A percentile compares a stretch with the other conserved stretches of the same genome.
These are phyloP conservation scores for Calonectria hongkongensis DNA, from an alignment of 2,329 filamentous ascomycete genomes.

Conservation along the genomic window DNA sequence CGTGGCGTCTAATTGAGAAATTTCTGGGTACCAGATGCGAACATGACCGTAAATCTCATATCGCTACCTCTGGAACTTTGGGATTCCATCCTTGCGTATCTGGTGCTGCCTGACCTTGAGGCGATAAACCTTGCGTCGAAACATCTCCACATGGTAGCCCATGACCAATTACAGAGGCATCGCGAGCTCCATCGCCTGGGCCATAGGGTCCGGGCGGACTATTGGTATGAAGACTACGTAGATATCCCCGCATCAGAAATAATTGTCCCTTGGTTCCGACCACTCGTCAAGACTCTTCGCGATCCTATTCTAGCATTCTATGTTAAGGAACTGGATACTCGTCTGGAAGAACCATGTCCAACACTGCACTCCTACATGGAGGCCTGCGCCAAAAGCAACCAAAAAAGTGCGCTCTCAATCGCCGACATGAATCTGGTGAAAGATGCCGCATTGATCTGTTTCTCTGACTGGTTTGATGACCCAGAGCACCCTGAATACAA, in stretches of 20 bases:
- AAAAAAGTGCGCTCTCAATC: background rate
- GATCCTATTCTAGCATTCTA: background rate
- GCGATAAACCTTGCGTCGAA: background rate
- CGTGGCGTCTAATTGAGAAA: too few relatives aligned
- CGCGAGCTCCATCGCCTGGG: background rate
- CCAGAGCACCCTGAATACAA: background rate
- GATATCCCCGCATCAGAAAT: background rate
- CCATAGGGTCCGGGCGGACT: background rate
- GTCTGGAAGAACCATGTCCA: background rate
- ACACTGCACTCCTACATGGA: background rate
- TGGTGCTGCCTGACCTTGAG: background rate
- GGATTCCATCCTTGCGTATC: background rate
- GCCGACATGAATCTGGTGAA: background rate
- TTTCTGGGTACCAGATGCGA: background rate
- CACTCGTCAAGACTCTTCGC: background rate
- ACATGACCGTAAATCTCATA: background rate
- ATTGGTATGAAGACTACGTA: background rate
- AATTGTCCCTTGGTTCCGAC: background rate
- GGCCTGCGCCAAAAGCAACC: background rate
- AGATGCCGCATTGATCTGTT: background rate
- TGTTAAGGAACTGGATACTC: background rate
- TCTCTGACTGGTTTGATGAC: constrained; percentile 4
- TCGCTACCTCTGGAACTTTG: background rate
- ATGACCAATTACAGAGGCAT: background rate
- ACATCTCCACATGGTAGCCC: background rate